Base-by-base conservation (phyloP, 257 asterid species). In the Knoxia roxburghii region DNA sequence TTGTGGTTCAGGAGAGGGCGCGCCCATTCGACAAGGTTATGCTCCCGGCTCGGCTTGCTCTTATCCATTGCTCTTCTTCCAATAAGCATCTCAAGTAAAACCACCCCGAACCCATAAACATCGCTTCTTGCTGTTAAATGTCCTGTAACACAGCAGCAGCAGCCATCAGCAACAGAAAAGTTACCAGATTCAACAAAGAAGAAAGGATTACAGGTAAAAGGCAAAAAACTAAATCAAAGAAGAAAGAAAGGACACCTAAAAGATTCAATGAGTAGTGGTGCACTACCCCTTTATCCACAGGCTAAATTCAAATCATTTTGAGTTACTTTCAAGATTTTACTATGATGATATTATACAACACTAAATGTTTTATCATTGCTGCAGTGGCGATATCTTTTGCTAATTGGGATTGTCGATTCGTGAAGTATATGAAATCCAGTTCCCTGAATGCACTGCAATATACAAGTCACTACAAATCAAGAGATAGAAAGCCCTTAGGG, bases 31-130 rank as follows among this genome's bases (percentile, higher is more conserved):
- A 93, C 97, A 7, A 93, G 97, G 73, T 86, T 93, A 72, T 86
- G 96, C 81, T 90, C 97, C 59, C 89, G 76, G 82, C 95, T 85
- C 56, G 96, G 99, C 85, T 94, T 62, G 79, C 94, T 88, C 71
- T 88, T 90, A 50, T 93, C 99, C 97, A 90, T 82, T 6, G 97
- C 95, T 69, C 89, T 83, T 61, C 96, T 80, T 14, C 99, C 97
- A 23, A 85, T 80, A 13, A 90, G 88, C 96, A 93, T 86, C 77
- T 93, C 97, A 21, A 90, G 97, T 73, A 93, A 67, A 45, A 93
- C 95, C 0, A 93, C 97, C 71, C 99, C 99, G 72, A 88, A 93
- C 11, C 95, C 97, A 66, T 93, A 90, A 18, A 90, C 94, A 57
- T 93, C 97, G 69, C 97, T 85, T 76, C 95, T 82, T 53, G 96